Conservation (phyloP, 225 moss, liverwort and hornwort genomes). For the Bryum argenteum region DNA sequence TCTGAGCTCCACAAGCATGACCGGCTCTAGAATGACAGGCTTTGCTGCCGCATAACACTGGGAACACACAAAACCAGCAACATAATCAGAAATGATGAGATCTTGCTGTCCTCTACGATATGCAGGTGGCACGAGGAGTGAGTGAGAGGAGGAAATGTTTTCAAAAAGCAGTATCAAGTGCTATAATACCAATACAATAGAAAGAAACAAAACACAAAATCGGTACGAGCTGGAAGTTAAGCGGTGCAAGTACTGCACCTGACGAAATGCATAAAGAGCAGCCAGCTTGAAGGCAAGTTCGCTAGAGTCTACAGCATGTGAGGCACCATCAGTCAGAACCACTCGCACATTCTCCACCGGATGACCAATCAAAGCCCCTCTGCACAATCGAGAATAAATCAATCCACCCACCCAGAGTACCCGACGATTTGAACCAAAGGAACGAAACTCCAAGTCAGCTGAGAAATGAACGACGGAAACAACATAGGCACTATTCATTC, state of each 20-base stretch:
- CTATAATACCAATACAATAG: neutral
- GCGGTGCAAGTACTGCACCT: slow-evolving; percentile 47
- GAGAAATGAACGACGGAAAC: slow-evolving; percentile 15
- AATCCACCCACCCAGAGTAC: slow-evolving; percentile 1
- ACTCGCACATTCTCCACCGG: slow-evolving; percentile 96
- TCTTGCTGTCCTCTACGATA: slow-evolving; percentile 8
- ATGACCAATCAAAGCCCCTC: slow-evolving; percentile 95
- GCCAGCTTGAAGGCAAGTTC: slow-evolving; percentile 98
- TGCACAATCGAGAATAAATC: slow-evolving; percentile 36
- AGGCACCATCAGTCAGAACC: slow-evolving; percentile 92
- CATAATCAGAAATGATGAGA: slow-evolving; percentile 20
- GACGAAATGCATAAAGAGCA: slow-evolving; percentile 93
- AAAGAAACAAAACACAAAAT: neutral
- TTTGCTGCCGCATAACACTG: slow-evolving; percentile 78
- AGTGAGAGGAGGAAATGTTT: slow-evolving; percentile 7
- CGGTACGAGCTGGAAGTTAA: neutral
- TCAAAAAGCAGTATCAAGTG: slow-evolving; percentile 10
- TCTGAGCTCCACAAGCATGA: slow-evolving; percentile 95
- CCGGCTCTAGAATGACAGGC: slow-evolving; percentile 89
- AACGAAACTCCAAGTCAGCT: slow-evolving; percentile 16
- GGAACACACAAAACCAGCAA: slow-evolving; percentile 36
- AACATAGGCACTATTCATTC: neutral
- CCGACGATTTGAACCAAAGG: neutral
- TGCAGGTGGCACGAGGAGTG: neutral
- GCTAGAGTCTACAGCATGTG: slow-evolving; percentile 98